phyloP scores from a whole-genome alignment of 169 alveolate species.

The Cyclospora cayetanensis region DNA sequence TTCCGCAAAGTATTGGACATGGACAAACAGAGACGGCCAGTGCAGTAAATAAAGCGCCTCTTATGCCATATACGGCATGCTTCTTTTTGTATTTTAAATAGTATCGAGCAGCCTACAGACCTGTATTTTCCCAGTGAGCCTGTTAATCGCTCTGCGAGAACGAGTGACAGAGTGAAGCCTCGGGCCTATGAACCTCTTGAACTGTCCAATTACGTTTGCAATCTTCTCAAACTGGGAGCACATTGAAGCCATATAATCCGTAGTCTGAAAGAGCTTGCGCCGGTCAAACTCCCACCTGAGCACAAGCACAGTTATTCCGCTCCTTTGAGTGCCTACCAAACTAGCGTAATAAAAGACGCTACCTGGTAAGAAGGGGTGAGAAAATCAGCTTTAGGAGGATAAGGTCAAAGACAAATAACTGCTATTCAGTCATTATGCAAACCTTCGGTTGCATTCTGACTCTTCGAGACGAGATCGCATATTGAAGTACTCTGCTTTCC shows the following conservation, averaged over 20 bases:
- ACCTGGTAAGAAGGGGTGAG: background rate
- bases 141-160: conserved; percentile 86
- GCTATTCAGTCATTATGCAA: background rate
- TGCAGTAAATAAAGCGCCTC: too few species aligned
- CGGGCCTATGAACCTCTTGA: conserved; percentile 92
- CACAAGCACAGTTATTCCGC: background rate
- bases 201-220: conserved; percentile 84
- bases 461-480: conserved; percentile 61
- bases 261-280: conserved; percentile 83
- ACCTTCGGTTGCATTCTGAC: conserved; percentile 58
- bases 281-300: conserved; percentile 87
- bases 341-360: background rate
- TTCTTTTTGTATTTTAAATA: too few species aligned
- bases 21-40: too few species aligned
- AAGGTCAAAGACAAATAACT: background rate
- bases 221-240: conserved; percentile 87
- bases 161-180: conserved; percentile 94
- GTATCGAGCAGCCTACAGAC: conserved; percentile 21
- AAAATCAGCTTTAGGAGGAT: too few species aligned
- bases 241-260: conserved; percentile 88
- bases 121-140: conserved; percentile 86
- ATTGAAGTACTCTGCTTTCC: conserved; percentile 52
- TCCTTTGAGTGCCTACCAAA: background rate
- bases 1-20: too few species aligned
- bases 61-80: too few species aligned